A percentile compares a stretch with the other conserved stretches of the same genome.
Evolutionary conservation across 73 alveolate genomes (phyloP).

Genomic region (Paraurostyla sp.): DNA sequence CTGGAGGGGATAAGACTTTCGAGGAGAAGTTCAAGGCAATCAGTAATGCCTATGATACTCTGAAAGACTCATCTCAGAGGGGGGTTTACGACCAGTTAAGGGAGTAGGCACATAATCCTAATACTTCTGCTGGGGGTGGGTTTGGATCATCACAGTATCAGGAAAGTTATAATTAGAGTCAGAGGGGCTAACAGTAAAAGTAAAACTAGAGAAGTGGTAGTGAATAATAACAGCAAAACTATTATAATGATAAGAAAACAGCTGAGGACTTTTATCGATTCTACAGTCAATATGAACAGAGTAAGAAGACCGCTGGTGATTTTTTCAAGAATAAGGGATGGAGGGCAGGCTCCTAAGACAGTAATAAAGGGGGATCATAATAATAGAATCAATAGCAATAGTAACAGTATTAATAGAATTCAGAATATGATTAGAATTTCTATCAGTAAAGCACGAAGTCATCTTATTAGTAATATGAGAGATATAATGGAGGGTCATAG

Average conservation of each 20-base stretch:
- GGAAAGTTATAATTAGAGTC: neutral
- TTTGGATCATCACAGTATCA: neutral
- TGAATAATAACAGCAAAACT: neutral
- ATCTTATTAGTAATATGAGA: neutral
- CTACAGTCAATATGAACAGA: neutral
- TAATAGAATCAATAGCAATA: neutral
- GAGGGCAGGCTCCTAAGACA: conserved; percentile 47
- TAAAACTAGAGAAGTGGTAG: too few relatives aligned
- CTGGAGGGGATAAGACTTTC: conserved; percentile 21
- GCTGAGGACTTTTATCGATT: conserved; percentile 29
- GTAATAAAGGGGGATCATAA: neutral
- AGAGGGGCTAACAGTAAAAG: neutral
- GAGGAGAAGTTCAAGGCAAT: conserved; percentile 72
- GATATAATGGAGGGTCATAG: neutral
- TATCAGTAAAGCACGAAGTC: neutral
- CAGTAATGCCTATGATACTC: conserved; percentile 68
- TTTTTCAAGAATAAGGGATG: conserved; percentile 22
- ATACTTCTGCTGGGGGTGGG: neutral
- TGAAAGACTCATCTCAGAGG: conserved; percentile 43
- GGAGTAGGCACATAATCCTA: conserved; percentile 47
- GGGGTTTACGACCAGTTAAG: conserved; percentile 45
- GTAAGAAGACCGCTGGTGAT: neutral
- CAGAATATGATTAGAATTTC: neutral
- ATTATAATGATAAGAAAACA: neutral
- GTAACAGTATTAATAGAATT: neutral